Evolutionary conservation across 169 alveolate species (phyloP).

Genomic region (Cryptosporidium canis): DNA sequence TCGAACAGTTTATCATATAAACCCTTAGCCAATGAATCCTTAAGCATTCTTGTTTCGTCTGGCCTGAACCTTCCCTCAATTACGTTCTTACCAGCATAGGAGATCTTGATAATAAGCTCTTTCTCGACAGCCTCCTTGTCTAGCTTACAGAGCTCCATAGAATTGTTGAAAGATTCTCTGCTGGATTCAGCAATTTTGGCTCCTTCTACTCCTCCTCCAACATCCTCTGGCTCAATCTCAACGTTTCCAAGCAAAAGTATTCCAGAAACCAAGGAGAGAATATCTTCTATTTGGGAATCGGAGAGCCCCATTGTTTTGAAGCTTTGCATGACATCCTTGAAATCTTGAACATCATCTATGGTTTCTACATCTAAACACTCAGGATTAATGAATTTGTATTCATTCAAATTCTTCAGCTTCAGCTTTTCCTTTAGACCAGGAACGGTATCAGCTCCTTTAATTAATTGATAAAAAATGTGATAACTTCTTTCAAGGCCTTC

Average conservation of each 20-base stretch:
- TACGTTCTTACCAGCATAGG: slow-evolving; percentile 81
- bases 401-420: slow-evolving; percentile 79
- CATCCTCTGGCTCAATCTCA: slow-evolving; percentile 86
- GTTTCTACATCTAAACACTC: slow-evolving; percentile 88
- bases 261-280: slow-evolving; percentile 90
- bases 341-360: slow-evolving; percentile 94
- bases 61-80: slow-evolving; percentile 88
- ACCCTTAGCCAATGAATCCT: slow-evolving; percentile 91
- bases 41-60: slow-evolving; percentile 86
- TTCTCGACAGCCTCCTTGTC: slow-evolving; percentile 80
- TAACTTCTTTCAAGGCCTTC: slow-evolving; percentile 93
- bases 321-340: slow-evolving; percentile 89
- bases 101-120: slow-evolving; percentile 83
- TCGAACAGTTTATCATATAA: slow-evolving; percentile 94
- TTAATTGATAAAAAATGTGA: slow-evolving; percentile 95
- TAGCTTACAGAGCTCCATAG: slow-evolving; percentile 85
- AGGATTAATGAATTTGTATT: slow-evolving; percentile 85
- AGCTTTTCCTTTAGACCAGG: slow-evolving; percentile 81
- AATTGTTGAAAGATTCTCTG: slow-evolving; percentile 77
- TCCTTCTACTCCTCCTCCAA: slow-evolving; percentile 89
- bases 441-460: slow-evolving; percentile 87
- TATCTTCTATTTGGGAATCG: slow-evolving; percentile 86
- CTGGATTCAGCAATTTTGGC: slow-evolving; percentile 82
- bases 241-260: slow-evolving; percentile 95
- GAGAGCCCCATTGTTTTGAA: slow-evolving; percentile 90